Evolutionary conservation across 345 rosid species (phyloP), one percentile per base, ranked within the genome.

Genomic region (Kernera saxatilis): DNA sequence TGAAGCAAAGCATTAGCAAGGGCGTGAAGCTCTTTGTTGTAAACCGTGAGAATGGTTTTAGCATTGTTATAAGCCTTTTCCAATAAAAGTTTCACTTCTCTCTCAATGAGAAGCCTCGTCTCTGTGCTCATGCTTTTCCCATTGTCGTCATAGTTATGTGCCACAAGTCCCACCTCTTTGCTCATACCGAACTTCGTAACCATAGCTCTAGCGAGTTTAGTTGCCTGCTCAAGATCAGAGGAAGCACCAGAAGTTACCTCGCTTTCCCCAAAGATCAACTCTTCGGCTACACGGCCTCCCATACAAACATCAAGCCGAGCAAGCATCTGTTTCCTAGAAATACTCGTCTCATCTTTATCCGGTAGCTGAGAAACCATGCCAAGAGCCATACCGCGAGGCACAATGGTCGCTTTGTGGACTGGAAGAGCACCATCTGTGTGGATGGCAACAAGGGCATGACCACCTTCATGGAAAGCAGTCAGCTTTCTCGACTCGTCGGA

Each of bases 91-190:
- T 72, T 88, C 80, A 94, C 97, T 75, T 94, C 98, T 18, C 88
- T 81, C 82, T 94, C 98, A 7, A 94, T 87, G 55, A 92, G 88
- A 69, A 89, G 93, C 80, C 97, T 86, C 8, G 98, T 92, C 76
- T 89, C 98, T 0, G 93, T 92, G 83, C 99, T 94, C 99, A 94
- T 89, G 80, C 97, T 94, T 80, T 77, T 88, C n/a, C 98, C 97
- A 68, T 93, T 76, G 71, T 91, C 96, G 39, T 89, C 84, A 19
- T 91, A 94, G 73, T 87, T 74, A 78, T 88, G 92, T 22, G 83
- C 72, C 36, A 86, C 98, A 18, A 88, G 81, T 56, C 98, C 99
- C 25, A 92, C 92, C 69, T 88, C 98, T 55, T 79, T 88, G 71
- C 96, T 90, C 98, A 92, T 88, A 26, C 96, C 98, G 15, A 81